Evolutionary conservation across 1,139 yeast genomes (phyloP).

Genomic region (Cylindricascospora bacillispora): DNA sequence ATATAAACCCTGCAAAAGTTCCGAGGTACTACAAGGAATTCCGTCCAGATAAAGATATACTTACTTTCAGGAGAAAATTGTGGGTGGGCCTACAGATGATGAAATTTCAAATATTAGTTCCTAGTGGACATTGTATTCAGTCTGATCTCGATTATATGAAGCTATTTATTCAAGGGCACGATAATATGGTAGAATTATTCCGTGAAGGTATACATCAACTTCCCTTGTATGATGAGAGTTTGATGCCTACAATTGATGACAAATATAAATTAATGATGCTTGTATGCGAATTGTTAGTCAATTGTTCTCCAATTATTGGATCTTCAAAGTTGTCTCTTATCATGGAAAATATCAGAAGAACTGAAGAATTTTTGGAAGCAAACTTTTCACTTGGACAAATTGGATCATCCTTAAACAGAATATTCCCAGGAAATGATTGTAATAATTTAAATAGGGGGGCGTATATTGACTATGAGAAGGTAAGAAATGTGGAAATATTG

Average conservation of each 20-base stretch:
- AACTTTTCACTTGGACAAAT: constrained; percentile 1
- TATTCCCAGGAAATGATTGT: neutral
- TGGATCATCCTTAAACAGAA: neutral
- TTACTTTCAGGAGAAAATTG: constrained; percentile 9
- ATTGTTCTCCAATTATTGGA: constrained; percentile 4
- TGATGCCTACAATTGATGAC: constrained; percentile 8
- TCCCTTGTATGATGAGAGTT: constrained; percentile 4
- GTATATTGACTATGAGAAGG: constrained; percentile 3
- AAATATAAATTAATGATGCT: constrained; percentile 11
- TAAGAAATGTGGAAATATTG: constrained; percentile 7
- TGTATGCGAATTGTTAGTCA: constrained; percentile 6
- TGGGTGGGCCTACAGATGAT: constrained; percentile 15
- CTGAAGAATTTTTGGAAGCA: constrained; percentile 1
- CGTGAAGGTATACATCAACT: constrained; percentile 2
- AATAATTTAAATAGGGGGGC: constrained; percentile 1
- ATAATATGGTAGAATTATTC: constrained; percentile 2
- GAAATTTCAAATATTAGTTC: constrained; percentile 7
- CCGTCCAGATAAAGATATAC: constrained; percentile 4
- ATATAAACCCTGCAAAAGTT: constrained; percentile 11
- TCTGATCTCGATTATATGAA: constrained; percentile 7
- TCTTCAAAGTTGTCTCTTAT: constrained; percentile 5
- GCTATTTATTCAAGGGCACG: constrained; percentile 4
- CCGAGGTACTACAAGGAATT: constrained; percentile 5
- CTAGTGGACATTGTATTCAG: constrained; percentile 8
- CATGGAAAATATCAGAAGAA: constrained; percentile 5